A percentile compares a stretch with the other conserved stretches of the same genome.
Evolutionary conservation across 1,284 basidiomycete species (phyloP).

Genomic region (Dichomitus squalens): DNA sequence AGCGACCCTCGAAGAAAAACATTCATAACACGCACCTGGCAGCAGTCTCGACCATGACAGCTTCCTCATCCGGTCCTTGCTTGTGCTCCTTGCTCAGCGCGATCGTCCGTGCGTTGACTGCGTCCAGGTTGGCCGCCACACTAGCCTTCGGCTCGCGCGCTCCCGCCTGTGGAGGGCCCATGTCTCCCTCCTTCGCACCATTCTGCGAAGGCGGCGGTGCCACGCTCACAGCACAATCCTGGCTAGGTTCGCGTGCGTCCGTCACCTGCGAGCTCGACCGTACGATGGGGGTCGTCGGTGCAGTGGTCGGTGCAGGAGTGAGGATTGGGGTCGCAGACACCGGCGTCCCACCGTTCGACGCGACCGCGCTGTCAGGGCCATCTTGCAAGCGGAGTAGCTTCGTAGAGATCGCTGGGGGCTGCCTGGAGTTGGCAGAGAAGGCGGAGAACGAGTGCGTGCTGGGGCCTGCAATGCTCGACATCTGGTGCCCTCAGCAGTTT

Average conservation of each 20-base stretch:
- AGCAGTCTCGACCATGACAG: slow-evolving; percentile 46
- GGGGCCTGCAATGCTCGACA: slow-evolving; percentile 51
- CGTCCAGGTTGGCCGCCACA: slow-evolving; percentile 29
- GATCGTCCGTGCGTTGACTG: slow-evolving; percentile 22
- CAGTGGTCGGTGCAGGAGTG: slow-evolving; percentile 12
- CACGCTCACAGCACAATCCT: slow-evolving; percentile 2
- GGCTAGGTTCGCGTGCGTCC: slow-evolving; percentile 14
- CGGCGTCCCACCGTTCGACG: slow-evolving; percentile 12
- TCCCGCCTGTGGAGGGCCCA: neutral
- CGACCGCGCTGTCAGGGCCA: slow-evolving; percentile 11
- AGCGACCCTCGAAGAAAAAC: neutral
- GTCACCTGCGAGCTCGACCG: slow-evolving; percentile 17
- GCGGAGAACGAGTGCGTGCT: slow-evolving; percentile 36
- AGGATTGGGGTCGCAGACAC: slow-evolving; percentile 7
- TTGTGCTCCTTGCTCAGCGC: slow-evolving; percentile 37
- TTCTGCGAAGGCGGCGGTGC: neutral
- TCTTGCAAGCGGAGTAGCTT: slow-evolving; percentile 18
- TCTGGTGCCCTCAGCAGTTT: slow-evolving; percentile 38
- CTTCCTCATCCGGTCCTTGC: slow-evolving; percentile 47
- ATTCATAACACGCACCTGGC: slow-evolving; percentile 43
- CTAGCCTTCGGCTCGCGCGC: slow-evolving; percentile 10
- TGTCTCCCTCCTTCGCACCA: neutral
- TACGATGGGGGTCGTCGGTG: slow-evolving; percentile 19
- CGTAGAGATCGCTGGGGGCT: slow-evolving; percentile 19
- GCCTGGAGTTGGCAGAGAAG: slow-evolving; percentile 20